A percentile compares a stretch with the other conserved stretches of the same genome.
phyloP scores from a whole-genome alignment of 164 flowering plant genomes.

The Magnolia kwangsiensis region DNA sequence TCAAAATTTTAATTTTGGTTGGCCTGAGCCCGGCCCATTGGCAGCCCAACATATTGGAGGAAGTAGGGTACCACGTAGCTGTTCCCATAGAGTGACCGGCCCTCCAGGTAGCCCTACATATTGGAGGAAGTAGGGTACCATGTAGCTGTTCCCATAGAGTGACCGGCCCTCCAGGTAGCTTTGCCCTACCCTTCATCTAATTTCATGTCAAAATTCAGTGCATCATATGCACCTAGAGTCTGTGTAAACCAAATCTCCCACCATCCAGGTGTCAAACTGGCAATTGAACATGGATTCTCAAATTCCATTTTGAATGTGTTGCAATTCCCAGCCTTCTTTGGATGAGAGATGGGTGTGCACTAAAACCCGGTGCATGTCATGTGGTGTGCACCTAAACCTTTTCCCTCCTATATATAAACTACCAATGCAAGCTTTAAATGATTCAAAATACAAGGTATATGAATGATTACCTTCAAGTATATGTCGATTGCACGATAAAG shows the following conservation, averaged over 20 bases:
- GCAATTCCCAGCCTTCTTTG: not conserved
- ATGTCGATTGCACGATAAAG: constrained; percentile 93
- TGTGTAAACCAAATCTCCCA: not conserved
- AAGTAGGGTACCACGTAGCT: no score
- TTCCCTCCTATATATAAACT: not conserved
- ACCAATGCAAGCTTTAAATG: not conserved
- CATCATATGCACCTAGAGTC: no score
- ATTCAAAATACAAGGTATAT: not conserved
- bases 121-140: no score
- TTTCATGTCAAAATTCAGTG: no score
- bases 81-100: no score
- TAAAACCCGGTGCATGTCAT: not conserved
- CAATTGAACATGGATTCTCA: not conserved
- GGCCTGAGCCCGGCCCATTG: no score
- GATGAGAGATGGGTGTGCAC: not conserved
- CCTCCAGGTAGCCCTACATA: no score
- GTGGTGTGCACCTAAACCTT: not conserved
- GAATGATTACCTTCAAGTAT: constrained; percentile 73
- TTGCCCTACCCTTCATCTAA: no score
- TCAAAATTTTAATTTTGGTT: no score
- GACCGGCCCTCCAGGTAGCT: no score
- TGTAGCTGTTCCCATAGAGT: no score
- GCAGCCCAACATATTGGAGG: no score
- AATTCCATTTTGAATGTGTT: not conserved
- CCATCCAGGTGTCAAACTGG: not conserved